Conservation (phyloP, 805 yeast species). For the Hanseniaspora meyeri region DNA sequence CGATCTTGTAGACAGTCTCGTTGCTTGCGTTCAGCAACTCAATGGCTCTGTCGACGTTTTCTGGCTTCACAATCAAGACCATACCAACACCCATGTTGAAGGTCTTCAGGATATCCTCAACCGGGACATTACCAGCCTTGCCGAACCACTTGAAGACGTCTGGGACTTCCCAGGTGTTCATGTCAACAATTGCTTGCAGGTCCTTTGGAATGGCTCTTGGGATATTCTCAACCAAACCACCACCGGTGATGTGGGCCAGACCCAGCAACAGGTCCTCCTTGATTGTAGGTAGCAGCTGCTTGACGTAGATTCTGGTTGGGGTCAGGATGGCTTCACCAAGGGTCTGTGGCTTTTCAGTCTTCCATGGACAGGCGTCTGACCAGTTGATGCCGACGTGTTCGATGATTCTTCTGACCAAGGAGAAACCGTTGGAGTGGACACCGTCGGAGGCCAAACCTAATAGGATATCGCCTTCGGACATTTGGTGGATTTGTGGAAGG, state of each 20-base stretch:
- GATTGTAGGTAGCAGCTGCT: constrained; percentile 68
- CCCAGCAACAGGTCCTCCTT: constrained; percentile 62
- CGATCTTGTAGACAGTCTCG: constrained; percentile 64
- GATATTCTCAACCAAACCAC: constrained; percentile 90
- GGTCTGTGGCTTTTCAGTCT: constrained; percentile 36
- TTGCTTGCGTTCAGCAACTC: constrained; percentile 47
- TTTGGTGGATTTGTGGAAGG: constrained; percentile 55
- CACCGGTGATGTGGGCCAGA: constrained; percentile 95
- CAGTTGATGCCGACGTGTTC: constrained; percentile 63
- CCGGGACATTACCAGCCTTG: constrained; percentile 78
- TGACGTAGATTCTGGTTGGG: constrained; percentile 92
- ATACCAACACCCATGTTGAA: constrained; percentile 94
- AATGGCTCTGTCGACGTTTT: constrained; percentile 48
- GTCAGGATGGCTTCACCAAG: constrained; percentile 76
- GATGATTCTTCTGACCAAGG: constrained; percentile 83
- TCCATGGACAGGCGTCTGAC: constrained; percentile 79
- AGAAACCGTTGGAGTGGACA: constrained; percentile 91
- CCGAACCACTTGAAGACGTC: constrained; percentile 91
- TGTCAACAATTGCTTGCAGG: constrained; percentile 71
- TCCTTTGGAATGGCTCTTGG: constrained; percentile 84
- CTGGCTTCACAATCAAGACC: constrained; percentile 71
- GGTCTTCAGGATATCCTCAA: constrained; percentile 73
- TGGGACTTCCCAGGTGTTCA: constrained; percentile 70
- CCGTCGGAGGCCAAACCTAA: constrained; percentile 87
- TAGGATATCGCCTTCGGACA: constrained; percentile 70